These are phyloP conservation scores for Luzula sylvatica DNA, from an alignment of 176 grass and related monocot species.

Conservation along the genomic window DNA sequence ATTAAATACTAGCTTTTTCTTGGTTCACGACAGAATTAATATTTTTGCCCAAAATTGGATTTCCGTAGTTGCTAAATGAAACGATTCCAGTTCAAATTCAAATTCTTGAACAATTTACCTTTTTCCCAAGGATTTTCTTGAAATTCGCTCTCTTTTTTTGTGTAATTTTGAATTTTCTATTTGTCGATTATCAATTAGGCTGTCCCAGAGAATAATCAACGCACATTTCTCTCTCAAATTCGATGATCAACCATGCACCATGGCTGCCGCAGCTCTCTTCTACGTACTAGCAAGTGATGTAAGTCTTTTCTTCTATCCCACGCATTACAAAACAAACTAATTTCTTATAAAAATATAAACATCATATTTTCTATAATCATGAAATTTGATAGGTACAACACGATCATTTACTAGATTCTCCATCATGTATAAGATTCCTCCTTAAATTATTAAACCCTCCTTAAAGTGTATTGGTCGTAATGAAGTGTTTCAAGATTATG, in stretches of 20 bases:
- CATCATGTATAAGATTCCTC: constrained; percentile 74
- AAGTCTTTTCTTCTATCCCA: constrained; percentile 29
- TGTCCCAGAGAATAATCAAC: constrained; percentile 60
- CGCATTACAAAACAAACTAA: too few relatives aligned
- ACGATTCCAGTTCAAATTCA: neutral
- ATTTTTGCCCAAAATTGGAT: too few relatives aligned
- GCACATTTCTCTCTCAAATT: constrained; percentile 67
- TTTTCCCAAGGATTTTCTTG: neutral
- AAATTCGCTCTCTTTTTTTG: too few relatives aligned
- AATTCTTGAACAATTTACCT: constrained; percentile 5
- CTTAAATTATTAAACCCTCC: constrained; percentile 92
- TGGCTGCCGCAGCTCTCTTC: constrained; percentile 78
- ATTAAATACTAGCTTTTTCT: constrained; percentile 10
- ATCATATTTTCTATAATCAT: constrained; percentile 10
- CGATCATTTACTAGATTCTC: constrained; percentile 77
- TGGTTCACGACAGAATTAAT: neutral
- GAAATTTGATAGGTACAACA: constrained; percentile 68
- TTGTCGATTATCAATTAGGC: constrained; percentile 40
- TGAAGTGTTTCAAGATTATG: constrained; percentile 99
- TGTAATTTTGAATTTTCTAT: neutral
- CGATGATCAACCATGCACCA: constrained; percentile 65
- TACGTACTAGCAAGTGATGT: constrained; percentile 93
- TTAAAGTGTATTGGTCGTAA: constrained; percentile 48
- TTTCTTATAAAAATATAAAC: neutral
- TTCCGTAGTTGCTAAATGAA: too few relatives aligned